Base-by-base conservation (phyloP, 1,284 basidiomycete genomes). In the Earliella scabrosa region DNA sequence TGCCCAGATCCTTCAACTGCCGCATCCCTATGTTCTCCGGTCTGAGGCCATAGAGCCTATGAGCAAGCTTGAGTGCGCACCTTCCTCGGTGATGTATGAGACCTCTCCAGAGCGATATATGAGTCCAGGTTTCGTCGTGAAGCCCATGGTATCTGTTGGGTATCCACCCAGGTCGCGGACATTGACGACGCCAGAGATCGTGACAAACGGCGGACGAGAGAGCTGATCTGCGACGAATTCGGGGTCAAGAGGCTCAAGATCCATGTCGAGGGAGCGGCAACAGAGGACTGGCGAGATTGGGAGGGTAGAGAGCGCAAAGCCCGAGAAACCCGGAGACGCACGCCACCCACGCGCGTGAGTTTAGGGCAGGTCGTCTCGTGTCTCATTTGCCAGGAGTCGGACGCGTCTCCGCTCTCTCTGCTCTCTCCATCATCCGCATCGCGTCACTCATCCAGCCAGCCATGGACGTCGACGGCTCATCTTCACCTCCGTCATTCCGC, bases 91-190 rank as follows among this genome's bases (percentile, higher is more conserved):
- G 40, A 91, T 84, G 21, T 78, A 68, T 8, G 88, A 87, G 11
- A 92, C 64, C 65, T 92, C 89, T 52, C 85, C 88, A 29, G 86
- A 82, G 45, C 90, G 86, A 67, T 81, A 86, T 14, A 86, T 69
- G 56, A 81, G 78, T 14, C 75, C 71, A 2, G 84, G 82, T 60
- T 78, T 84, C 40, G 83, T 90, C 57, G 80, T 69, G 52, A 77
- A 71, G 54, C 79, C 78, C 20, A 76, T 74, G 52, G 74, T 64
- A 18, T 67, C 68, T 4, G 84, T 82, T 44, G 82, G 73, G 65
- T 88, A 85, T 39, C 74, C 75, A 24, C 90, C 90, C 11, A 92
- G 74, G 70, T 90, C 87, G 49, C 90, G 80, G 41, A 86, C 77
- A 64, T 92, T 92, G 62, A 82, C 83, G 13, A 92, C 88, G 40